Evolutionary conservation across 2,329 filamentous ascomycete genomes (phyloP), one percentile per base, ranked within the genome.

Genomic region (Chaetomium globosum): DNA sequence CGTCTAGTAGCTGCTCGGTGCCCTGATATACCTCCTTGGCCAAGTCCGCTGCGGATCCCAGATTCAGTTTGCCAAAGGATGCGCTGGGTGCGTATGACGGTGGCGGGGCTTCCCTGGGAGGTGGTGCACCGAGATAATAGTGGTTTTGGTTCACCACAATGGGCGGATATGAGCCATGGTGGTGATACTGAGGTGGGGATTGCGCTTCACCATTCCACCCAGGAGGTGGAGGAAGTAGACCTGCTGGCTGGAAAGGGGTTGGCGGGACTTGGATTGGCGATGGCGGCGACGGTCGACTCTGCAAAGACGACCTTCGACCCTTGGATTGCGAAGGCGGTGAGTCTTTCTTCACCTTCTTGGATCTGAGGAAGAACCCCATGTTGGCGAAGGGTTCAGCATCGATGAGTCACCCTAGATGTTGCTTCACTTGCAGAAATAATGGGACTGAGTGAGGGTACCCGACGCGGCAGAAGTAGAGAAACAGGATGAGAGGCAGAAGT

Each of bases 81-180:
- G 71, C 72, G 65, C 60, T 68, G 66, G 63, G 69, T 49, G 60
- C 65, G 39, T 61, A 54, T 2, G 68, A 63, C 28, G 56, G 59
- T 39, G 70, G 70, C 8, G 66, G 66, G 2, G 58, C 26, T 1
- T 58, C 67, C 1, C 19, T 61, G 54, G 8, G 71, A 61, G 48
- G 68, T 2, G 72, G 67, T 2, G 72, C 70, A 23, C 72, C 68
- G 57, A 83, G 70, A 68, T 85, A 83, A 71, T 84, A 83, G 68
- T 84, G 79, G 66, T 84, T 77, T 65, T 84, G 81, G 66, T 84
- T 83, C 57, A 84, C 80, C 31, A 84, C 77, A 61, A 84, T 79
- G 8, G 81, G 79, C 1, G 70, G 66, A 51, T 68, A 67, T 21
- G 64, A 13, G 23, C 61, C 58, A 30, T 75, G 75, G 28, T 73